phyloP scores from a whole-genome alignment of 371 early-diverging fungal species.

The Rhizopus microsporus region DNA sequence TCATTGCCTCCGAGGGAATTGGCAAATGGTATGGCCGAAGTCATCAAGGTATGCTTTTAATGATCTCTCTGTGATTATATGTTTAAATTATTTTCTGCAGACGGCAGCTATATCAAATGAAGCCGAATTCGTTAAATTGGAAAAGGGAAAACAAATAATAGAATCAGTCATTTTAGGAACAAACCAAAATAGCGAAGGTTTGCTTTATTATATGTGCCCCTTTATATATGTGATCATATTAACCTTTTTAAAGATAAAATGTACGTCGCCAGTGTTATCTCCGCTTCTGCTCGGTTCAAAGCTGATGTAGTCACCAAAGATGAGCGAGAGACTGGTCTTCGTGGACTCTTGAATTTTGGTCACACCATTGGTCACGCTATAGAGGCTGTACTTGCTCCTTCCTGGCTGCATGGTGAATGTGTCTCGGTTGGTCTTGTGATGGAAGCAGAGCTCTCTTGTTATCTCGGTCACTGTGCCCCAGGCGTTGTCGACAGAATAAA shows the following conservation, averaged over 20 bases:
- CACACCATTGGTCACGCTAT: conserved; percentile 94
- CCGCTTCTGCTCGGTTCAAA: conserved; percentile 85
- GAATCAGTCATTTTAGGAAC: conserved; percentile 51
- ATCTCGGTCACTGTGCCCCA: conserved; percentile 73
- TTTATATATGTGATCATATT: neutral
- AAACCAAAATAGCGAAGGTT: conserved; percentile 23
- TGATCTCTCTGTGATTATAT: neutral
- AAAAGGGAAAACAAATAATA: conserved; percentile 70
- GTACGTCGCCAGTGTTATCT: conserved; percentile 69
- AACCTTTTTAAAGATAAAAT: conserved; percentile 11
- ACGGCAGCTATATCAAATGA: conserved; percentile 90
- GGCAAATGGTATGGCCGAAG: conserved; percentile 95
- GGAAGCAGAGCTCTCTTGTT: conserved; percentile 86
- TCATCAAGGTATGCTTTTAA: conserved; percentile 69
- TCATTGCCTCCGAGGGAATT: conserved; percentile 91
- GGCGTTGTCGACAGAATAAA: conserved; percentile 76
- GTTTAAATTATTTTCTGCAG: conserved; percentile 14
- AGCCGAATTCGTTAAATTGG: conserved; percentile 79
- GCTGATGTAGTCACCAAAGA: conserved; percentile 91
- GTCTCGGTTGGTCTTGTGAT: conserved; percentile 90
- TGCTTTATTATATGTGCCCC: no score
- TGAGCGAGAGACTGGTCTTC: conserved; percentile 89
- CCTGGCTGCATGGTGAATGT: conserved; percentile 92
- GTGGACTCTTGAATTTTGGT: conserved; percentile 93
- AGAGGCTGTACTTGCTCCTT: conserved; percentile 87